Evolutionary conservation across 106 monocot species (phyloP), one percentile per base, ranked within the genome.

Genomic region (Alisma plantagoaquatica): DNA sequence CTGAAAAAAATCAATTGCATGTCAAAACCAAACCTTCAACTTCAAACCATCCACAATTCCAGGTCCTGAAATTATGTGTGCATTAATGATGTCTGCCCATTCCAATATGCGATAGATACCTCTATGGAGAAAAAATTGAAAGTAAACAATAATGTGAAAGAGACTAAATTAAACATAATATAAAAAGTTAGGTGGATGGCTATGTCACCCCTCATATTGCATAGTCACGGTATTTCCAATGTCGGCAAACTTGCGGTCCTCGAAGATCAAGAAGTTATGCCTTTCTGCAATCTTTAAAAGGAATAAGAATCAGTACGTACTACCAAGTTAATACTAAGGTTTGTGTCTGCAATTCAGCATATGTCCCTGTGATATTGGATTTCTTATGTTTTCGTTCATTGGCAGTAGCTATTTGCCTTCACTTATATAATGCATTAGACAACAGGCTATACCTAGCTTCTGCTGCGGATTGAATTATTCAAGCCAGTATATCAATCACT

Each of bases 201-300:
- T 38, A 76, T 57, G 71, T 73, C 57, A 90, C 96, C 96, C 96
- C 73, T 98, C 96, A 76, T 98, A 98, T 64, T 98, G 96, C 96
- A 98, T 98, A 10, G 81, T 82, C 35, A 98, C 96, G 11, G 89
- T 98, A 69, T 98, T 98, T 42, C 96, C 89, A 64, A 98, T 98
- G 71, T 98, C 90, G 32, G 96, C 96, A 67, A 98, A 98, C 47
- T 98, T 98, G 6, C 96, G 96, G 27, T 98, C 96, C 67, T 98
- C 96, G 64, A 98, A 98, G 17, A 98, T 90, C 51, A 98, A 53
- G 54, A 98, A 98, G 38, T 90, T 90, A 59, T 98, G 78, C 32
- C 56, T 90, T 27, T 98, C 96, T 64, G 96, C 85, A 74, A 98
- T 79, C 96, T 98, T 59, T 32, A 80, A 33, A 33, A 11, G 25